phyloP scores from a whole-genome alignment of 495 filamentous ascomycete genomes.

The Astrothelium macrocarpum region DNA sequence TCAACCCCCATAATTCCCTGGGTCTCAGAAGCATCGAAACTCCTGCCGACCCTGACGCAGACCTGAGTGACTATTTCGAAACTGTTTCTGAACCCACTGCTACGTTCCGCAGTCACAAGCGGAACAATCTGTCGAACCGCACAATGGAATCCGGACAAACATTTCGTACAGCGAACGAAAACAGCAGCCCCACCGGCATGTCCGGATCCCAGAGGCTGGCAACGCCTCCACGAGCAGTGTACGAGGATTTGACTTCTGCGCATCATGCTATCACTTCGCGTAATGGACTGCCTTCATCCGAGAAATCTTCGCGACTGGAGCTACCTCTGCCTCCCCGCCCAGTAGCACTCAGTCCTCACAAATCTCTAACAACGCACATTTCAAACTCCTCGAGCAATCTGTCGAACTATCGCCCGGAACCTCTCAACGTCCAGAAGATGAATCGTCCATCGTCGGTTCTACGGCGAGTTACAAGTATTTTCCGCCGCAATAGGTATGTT shows the following conservation, averaged over 20 bases:
- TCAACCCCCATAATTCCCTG: conserved; percentile 28
- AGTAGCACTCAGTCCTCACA: not conserved
- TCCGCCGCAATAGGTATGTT: not conserved
- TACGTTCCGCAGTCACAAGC: not conserved
- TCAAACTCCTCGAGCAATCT: conserved; percentile 1
- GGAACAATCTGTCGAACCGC: not conserved
- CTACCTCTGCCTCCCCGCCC: not conserved
- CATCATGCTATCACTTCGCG: conserved; percentile 1
- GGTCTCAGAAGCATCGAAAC: conserved; percentile 22
- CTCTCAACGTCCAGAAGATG: not conserved
- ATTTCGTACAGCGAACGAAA: not conserved
- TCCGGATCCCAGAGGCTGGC: not conserved
- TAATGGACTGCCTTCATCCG: not conserved
- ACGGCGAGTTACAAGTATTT: not conserved
- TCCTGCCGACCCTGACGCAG: conserved; percentile 20
- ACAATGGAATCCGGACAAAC: not conserved
- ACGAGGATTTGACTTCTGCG: not conserved
- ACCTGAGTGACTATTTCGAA: conserved; percentile 21
- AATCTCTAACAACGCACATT: not conserved
- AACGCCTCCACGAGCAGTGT: not conserved
- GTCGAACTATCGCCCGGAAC: not conserved
- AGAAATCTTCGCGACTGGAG: not conserved
- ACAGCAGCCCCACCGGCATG: not conserved
- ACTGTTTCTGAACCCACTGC: conserved; percentile 1
- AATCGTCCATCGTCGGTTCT: not conserved